A percentile compares a stretch with the other conserved stretches of the same genome.
Conservation (phyloP, 805 yeast species). For the Monosporozyma yasuniensis region DNA sequence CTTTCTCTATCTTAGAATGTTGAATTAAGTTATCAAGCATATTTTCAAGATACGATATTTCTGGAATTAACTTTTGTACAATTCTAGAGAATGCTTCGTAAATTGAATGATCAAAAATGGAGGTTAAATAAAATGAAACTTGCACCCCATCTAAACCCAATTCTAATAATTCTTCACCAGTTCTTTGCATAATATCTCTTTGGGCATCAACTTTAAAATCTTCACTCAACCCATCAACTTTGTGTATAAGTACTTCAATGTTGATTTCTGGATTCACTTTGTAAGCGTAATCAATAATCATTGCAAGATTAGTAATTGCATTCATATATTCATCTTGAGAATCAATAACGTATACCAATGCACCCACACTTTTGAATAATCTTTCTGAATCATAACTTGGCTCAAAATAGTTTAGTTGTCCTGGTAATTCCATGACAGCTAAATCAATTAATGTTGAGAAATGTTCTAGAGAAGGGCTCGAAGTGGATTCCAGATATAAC, state of each 20-base stretch:
- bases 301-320: constrained; percentile 80
- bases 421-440: constrained; percentile 90
- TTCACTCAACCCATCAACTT: constrained; percentile 89
- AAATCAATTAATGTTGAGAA: constrained; percentile 78
- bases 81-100: constrained; percentile 93
- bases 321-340: constrained; percentile 90
- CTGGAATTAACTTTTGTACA: constrained; percentile 83
- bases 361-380: constrained; percentile 74
- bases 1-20: constrained; percentile 85
- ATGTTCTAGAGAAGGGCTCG: constrained; percentile 79
- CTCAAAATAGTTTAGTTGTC: constrained; percentile 83
- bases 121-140: constrained; percentile 82
- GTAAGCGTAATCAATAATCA: constrained; percentile 80
- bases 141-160: constrained; percentile 87
- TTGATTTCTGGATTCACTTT: constrained; percentile 76
- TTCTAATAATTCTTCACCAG: constrained; percentile 85
- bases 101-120: constrained; percentile 91
- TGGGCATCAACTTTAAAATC: constrained; percentile 92
- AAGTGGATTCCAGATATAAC: constrained; percentile 78
- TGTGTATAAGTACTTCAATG: constrained; percentile 89
- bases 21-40: constrained; percentile 81
- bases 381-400: constrained; percentile 73
- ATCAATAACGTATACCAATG: constrained; percentile 89
- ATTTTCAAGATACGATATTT: constrained; percentile 79
- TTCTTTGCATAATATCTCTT: constrained; percentile 91